Evolutionary conservation across 208 protist species (phyloP).

Genomic region (Trypanosoma congolense): DNA sequence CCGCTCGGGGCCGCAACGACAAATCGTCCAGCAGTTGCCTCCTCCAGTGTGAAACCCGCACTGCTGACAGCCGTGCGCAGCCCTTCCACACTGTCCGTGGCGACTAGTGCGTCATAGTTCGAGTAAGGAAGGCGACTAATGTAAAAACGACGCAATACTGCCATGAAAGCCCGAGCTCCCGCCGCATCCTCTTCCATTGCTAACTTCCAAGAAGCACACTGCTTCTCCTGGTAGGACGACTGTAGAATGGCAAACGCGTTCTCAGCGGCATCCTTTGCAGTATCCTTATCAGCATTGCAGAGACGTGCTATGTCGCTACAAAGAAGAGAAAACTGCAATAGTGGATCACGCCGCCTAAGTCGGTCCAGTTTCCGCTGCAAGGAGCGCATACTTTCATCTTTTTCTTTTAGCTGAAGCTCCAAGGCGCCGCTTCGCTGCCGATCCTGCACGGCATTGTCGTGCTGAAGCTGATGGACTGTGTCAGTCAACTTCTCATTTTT

Average conservation of each 20-base stretch:
- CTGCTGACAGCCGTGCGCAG: constrained; percentile 16
- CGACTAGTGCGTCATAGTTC: constrained; percentile 67
- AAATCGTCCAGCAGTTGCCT: constrained; percentile 20
- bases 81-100: constrained; percentile 26
- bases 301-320: constrained; percentile 70
- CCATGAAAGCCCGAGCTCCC: constrained; percentile 47
- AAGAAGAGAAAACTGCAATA: constrained; percentile 76
- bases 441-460: constrained; percentile 36
- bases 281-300: constrained; percentile 21
- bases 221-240: constrained; percentile 28
- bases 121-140: constrained; percentile 39
- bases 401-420: constrained; percentile 44
- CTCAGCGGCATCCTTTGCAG: constrained; percentile 40
- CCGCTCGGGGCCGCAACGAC: constrained; percentile 24
- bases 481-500: constrained; percentile 37
- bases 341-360: constrained; percentile 65
- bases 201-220: constrained; percentile 50
- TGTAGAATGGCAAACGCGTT: constrained; percentile 50
- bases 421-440: constrained; percentile 27
- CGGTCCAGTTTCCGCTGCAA: constrained; percentile 82
- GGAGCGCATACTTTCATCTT: constrained; percentile 62
- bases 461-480: constrained; percentile 4
- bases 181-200: constrained; percentile 25
- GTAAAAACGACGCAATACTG: constrained; percentile 48
- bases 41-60: constrained; percentile 31